Conservation (phyloP, 1,139 yeast genomes). For the Lodderomyces beijingensis region DNA sequence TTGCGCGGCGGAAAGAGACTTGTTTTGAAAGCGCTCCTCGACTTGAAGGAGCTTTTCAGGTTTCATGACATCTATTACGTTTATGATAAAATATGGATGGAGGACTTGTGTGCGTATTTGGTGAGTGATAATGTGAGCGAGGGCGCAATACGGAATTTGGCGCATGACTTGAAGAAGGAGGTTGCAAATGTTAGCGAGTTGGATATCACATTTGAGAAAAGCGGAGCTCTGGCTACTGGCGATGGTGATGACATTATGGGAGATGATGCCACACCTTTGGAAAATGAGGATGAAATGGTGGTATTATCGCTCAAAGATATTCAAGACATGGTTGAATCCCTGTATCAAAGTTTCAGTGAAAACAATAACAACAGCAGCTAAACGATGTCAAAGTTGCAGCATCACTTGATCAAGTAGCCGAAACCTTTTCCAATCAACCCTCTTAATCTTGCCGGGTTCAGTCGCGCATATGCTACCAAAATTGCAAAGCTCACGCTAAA, state of each 20-base stretch:
- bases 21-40: slow-evolving; percentile 56
- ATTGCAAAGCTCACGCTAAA: slow-evolving; percentile 33
- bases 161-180: slow-evolving; percentile 55
- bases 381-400: background rate
- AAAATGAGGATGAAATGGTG: slow-evolving; percentile 27
- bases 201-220: slow-evolving; percentile 39
- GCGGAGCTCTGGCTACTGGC: slow-evolving; percentile 18
- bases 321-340: slow-evolving; percentile 52
- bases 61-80: slow-evolving; percentile 85
- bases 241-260: slow-evolving; percentile 16
- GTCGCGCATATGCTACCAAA: slow-evolving; percentile 20
- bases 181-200: slow-evolving; percentile 19
- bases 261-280: slow-evolving; percentile 15
- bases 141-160: slow-evolving; percentile 51
- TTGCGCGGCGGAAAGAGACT: slow-evolving; percentile 67
- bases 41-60: slow-evolving; percentile 69
- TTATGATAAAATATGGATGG: slow-evolving; percentile 74
- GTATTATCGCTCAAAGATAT: slow-evolving; percentile 44
- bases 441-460: slow-evolving; percentile 19
- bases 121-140: slow-evolving; percentile 53
- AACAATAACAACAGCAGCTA: slow-evolving; percentile 13
- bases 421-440: slow-evolving; percentile 26
- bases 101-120: slow-evolving; percentile 79
- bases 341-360: slow-evolving; percentile 22
- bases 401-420: slow-evolving; percentile 10